Conservation (phyloP, 192 early-diverging fungal genomes). For the Gamsiella multidivaricata region DNA sequence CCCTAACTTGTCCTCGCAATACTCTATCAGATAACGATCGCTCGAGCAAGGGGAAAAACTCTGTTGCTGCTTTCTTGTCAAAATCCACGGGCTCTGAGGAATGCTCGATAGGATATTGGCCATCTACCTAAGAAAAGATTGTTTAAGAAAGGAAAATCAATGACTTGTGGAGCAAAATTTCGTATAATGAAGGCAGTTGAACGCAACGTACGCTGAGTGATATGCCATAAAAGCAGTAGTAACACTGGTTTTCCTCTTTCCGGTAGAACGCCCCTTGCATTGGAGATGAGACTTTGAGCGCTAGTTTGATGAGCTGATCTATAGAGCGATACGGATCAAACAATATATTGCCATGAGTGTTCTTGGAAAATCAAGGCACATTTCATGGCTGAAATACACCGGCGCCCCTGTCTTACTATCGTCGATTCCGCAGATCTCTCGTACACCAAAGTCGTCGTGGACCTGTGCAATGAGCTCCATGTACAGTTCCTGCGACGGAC, state of each 20-base stretch:
- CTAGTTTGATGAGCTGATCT: conserved; percentile 63
- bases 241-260: conserved; percentile 71
- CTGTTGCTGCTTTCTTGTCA: conserved; percentile 62
- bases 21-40: conserved; percentile 55
- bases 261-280: conserved; percentile 54
- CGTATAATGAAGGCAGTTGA: not conserved
- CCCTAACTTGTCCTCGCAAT: conserved; percentile 56
- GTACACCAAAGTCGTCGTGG: conserved; percentile 70
- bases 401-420: conserved; percentile 13
- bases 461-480: conserved; percentile 58
- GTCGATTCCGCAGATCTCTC: conserved; percentile 67
- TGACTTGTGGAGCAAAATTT: no score
- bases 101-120: conserved; percentile 65
- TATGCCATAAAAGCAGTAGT: conserved; percentile 72
- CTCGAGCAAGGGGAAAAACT: conserved; percentile 64
- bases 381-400: no score
- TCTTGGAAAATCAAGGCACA: no score
- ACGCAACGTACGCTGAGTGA: conserved; percentile 63
- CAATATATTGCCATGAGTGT: not conserved
- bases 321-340: conserved; percentile 4
- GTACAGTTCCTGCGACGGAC: conserved; percentile 39
- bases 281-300: conserved; percentile 51
- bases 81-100: conserved; percentile 57
- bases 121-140: conserved; percentile 56
- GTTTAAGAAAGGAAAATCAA: no score